Evolutionary conservation across 2,329 filamentous ascomycete genomes (phyloP), one percentile per base, ranked within the genome.

Genomic region (Cadophora sp.): DNA sequence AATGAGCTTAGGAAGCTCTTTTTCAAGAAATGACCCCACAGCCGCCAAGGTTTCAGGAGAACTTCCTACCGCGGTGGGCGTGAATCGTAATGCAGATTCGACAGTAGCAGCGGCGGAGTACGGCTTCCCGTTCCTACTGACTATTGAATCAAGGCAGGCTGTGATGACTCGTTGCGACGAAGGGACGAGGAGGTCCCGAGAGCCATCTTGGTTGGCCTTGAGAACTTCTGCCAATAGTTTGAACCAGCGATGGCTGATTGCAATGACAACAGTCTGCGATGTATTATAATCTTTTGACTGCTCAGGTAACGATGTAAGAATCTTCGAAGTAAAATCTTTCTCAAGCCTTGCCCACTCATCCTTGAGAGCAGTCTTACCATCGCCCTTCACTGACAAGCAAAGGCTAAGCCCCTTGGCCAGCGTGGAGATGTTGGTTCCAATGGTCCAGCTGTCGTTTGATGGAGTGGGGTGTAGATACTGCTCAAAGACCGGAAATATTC

Each of bases 251-350:
- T 83, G 82, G 0, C 89, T 89, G 73, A 91, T 86, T 7, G 88
- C 83, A 11, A 87, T 86, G 30, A 97, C 48, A 16, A 83, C 82
- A 60, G 87, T 84, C 76, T 97, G 93, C 0, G 93, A 96, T 50
- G 84, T 83, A 30, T 86, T 84, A 72, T 92, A 92, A 20, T 93
- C 91, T 69, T 90, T 90, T 0, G 93, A 94, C 65, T 95, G 89
- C 75, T 95, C 93, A 0, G 94, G 93, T 5, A 92, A 84, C 0
- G 93, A 96, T 6, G 87, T 86, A 63, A 89, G 89, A 65, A 97
- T 88, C 45, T 86, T 84, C 39, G 87, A 82, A 30, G 89, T 82
- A n/a, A 97, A 80, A 0, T 83, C 77, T 0, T 85, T 80, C 0
- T 87, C 85, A n/a, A 93, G 78, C 1, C 81, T 81, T 2, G 81